These are phyloP conservation scores for Linnemannia exigua DNA, from an alignment of 192 early-diverging fungal genomes.

Conservation along the genomic window DNA sequence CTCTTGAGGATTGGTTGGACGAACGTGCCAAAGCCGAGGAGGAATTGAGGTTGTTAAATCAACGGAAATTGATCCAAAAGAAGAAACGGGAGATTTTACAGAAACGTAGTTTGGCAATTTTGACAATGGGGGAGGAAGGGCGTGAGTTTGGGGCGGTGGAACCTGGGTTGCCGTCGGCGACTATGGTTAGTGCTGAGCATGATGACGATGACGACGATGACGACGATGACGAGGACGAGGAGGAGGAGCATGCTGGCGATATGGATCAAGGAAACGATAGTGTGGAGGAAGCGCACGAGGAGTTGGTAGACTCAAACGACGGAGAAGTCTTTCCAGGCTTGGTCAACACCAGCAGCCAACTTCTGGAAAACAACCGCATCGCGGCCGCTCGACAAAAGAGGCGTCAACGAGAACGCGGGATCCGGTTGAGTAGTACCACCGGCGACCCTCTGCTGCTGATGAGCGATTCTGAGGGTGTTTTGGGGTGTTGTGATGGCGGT, in stretches of 20 bases:
- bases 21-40: background rate
- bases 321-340: background rate
- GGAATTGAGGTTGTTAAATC: conserved; percentile 13
- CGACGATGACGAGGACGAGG: background rate
- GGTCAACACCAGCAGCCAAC: background rate
- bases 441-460: background rate
- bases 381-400: background rate
- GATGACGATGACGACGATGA: conserved; percentile 11
- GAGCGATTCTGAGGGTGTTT: conserved; percentile 11
- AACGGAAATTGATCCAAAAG: conserved; percentile 23
- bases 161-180: background rate
- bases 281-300: background rate
- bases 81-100: conserved; percentile 43
- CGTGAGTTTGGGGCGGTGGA: background rate
- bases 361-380: background rate
- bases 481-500: conserved; percentile 13
- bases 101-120: conserved; percentile 18
- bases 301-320: background rate
- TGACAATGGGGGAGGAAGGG: background rate
- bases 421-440: background rate
- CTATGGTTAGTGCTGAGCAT: background rate
- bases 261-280: background rate
- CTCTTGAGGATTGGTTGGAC: conserved; percentile 18
- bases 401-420: background rate
- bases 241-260: background rate